These are phyloP conservation scores for Aegilops bicornis DNA, from an alignment of 176 grass and related monocot genomes.

Conservation along the genomic window DNA sequence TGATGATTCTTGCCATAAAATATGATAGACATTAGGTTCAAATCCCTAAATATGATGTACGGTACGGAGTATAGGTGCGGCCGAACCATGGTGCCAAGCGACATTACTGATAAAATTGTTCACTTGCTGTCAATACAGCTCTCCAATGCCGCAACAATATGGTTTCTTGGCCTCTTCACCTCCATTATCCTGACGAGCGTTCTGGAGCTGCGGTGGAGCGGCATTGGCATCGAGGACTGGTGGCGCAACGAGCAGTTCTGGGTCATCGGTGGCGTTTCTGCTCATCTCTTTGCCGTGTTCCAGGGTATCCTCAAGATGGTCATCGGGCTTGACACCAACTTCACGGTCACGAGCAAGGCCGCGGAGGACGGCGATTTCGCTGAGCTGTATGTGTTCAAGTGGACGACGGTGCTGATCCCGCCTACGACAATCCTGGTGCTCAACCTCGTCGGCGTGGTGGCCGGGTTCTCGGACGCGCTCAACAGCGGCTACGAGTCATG, in stretches of 20 bases:
- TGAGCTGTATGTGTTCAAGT: constrained; percentile 93
- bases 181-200: constrained; percentile 90
- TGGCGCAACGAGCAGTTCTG: constrained; percentile 99
- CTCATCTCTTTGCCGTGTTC: constrained; percentile 95
- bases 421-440: constrained; percentile 83
- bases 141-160: constrained; percentile 80
- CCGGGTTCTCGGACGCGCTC: constrained; percentile 83
- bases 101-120: background rate
- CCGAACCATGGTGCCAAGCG: no score
- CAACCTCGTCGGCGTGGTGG: constrained; percentile 87
- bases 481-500: constrained; percentile 96
- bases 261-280: constrained; percentile 91
- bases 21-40: no score
- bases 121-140: constrained; percentile 40
- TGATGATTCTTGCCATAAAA: no score
- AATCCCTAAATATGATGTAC: no score
- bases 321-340: constrained; percentile 93
- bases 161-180: constrained; percentile 88
- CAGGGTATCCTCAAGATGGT: constrained; percentile 95
- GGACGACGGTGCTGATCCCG: constrained; percentile 96
- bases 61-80: no score
- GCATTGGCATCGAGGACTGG: constrained; percentile 93
- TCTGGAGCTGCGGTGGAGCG: constrained; percentile 93
- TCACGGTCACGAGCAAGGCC: constrained; percentile 82
- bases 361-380: constrained; percentile 72